Percentiles rank a stretch among this genome's conserved stretches.
Conservation (phyloP, 1,284 basidiomycete genomes). For the Cryptococcus wingfieldii region DNA sequence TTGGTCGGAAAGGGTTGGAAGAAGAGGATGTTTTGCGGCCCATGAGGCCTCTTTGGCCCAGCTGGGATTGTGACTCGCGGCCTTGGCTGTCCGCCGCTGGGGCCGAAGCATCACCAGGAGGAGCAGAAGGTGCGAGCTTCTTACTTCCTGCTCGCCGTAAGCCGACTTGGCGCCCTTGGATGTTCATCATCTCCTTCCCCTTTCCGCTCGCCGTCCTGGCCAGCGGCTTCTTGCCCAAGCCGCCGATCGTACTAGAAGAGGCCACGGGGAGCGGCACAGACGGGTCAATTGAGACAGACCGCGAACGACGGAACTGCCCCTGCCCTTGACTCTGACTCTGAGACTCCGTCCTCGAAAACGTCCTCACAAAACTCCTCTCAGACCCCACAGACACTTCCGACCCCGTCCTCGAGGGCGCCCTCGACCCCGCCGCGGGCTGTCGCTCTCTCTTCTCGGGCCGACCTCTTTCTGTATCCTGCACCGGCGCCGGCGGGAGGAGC, state of each 20-base stretch:
- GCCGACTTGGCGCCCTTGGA: slow-evolving; percentile 34
- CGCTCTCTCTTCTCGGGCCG: neutral
- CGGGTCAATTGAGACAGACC: slow-evolving; percentile 22
- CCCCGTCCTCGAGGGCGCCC: slow-evolving; percentile 9
- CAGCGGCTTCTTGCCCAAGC: slow-evolving; percentile 15
- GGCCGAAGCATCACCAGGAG: neutral
- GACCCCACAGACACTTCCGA: neutral
- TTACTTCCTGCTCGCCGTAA: slow-evolving; percentile 22
- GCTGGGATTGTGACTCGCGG: slow-evolving; percentile 14
- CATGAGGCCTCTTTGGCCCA: slow-evolving; percentile 31
- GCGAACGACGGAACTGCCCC: slow-evolving; percentile 13
- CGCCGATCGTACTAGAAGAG: neutral
- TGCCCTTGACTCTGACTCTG: neutral
- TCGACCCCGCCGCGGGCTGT: slow-evolving; percentile 1
- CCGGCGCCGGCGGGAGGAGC: neutral
- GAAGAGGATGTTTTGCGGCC: slow-evolving; percentile 6
- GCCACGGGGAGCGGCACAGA: neutral
- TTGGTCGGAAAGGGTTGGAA: neutral
- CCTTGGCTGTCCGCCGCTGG: slow-evolving; percentile 12
- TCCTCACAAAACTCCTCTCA: neutral
- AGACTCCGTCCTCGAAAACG: neutral
- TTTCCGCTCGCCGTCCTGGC: slow-evolving; percentile 35
- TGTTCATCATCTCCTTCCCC: slow-evolving; percentile 18
- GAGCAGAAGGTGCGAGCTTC: neutral
- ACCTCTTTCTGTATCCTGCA: neutral